Evolutionary conservation across 116 monocot species (phyloP).

Genomic region (Posidonia oceanica): DNA sequence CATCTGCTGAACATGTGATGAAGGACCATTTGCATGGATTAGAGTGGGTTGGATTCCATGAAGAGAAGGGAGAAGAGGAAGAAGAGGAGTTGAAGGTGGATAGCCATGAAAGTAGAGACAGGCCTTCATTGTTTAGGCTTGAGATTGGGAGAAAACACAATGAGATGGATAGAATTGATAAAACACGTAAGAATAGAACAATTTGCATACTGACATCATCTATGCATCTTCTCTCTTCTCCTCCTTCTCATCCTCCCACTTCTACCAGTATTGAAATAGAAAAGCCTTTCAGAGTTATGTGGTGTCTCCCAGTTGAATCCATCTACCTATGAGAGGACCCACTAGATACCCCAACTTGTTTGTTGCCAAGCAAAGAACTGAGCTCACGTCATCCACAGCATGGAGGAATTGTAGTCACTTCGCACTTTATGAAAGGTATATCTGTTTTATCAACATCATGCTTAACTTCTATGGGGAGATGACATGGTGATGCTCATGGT

Average conservation of each 20-base stretch:
- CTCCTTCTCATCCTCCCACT: background rate
- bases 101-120: constrained; percentile 22
- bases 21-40: constrained; percentile 20
- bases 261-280: background rate
- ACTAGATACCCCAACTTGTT: no score
- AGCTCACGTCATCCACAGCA: no score
- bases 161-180: background rate
- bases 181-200: background rate
- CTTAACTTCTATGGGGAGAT: background rate
- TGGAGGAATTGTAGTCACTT: no score
- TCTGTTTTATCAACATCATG: background rate
- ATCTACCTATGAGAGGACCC: background rate
- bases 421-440: background rate
- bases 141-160: background rate
- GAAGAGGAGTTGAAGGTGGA: constrained; percentile 20
- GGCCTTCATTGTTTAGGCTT: constrained; percentile 19
- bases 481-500: background rate
- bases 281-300: background rate
- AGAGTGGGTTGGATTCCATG: constrained; percentile 17
- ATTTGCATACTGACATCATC: background rate
- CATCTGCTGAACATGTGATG: constrained; percentile 13
- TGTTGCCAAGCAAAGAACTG: no score
- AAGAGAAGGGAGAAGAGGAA: constrained; percentile 17
- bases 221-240: background rate
- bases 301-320: background rate